Evolutionary conservation across 2,329 filamentous ascomycete species (phyloP).

Genomic region (Tolypocladium inflatum): DNA sequence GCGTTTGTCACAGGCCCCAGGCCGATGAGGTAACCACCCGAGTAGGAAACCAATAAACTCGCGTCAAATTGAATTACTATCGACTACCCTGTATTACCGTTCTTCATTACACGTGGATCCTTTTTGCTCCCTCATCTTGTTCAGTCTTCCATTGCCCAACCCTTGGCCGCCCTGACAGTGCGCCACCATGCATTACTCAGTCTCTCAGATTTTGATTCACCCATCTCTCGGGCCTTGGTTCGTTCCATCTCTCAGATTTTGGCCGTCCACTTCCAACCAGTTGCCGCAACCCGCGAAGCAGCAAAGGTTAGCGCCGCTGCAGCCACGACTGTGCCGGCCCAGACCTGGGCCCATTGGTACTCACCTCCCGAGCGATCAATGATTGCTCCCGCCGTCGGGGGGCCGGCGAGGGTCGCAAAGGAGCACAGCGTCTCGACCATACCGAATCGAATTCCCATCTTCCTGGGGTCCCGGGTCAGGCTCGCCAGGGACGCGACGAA

Average conservation of each 20-base stretch:
- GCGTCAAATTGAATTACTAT: not conserved
- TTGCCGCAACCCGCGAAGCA: conserved; percentile 23
- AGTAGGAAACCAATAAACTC: not conserved
- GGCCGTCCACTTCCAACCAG: conserved; percentile 23
- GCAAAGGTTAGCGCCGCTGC: conserved; percentile 19
- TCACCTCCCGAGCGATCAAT: conserved; percentile 28
- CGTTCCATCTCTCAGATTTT: conserved; percentile 18
- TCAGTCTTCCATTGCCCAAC: not conserved
- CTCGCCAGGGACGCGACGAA: conserved; percentile 31
- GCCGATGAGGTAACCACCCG: not conserved
- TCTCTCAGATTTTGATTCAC: conserved; percentile 16
- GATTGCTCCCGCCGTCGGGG: conserved; percentile 34
- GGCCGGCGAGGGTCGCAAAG: conserved; percentile 33
- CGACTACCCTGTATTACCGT: not conserved
- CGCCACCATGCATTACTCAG: not conserved
- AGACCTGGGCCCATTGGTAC: conserved; percentile 35
- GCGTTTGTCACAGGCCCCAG: not conserved
- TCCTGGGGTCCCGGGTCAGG: conserved; percentile 29
- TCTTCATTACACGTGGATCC: not conserved
- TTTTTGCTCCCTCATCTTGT: not conserved
- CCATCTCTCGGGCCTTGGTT: conserved; percentile 9
- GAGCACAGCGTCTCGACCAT: conserved; percentile 33
- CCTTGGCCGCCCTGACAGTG: not conserved
- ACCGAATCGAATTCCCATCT: conserved; percentile 35
- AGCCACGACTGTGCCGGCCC: conserved; percentile 32